Conservation (phyloP, 1,284 basidiomycete species). For the Ganoderma leucocontextum region DNA sequence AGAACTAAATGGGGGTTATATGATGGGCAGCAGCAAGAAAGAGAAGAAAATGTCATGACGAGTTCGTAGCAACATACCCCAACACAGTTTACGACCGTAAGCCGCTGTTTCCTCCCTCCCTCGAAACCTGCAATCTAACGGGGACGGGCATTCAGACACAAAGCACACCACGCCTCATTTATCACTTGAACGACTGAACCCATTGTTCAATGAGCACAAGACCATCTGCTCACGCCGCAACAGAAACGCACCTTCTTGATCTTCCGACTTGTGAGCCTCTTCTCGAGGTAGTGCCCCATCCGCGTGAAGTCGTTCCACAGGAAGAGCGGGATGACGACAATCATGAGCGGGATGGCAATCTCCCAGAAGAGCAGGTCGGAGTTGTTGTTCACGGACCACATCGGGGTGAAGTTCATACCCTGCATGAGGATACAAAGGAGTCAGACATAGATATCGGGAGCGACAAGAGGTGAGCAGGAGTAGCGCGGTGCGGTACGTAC, state of each 20-base stretch:
- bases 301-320: constrained; percentile 59
- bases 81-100: not conserved
- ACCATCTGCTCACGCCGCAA: not conserved
- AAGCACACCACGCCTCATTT: not conserved
- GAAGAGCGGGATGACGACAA: constrained; percentile 62
- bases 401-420: constrained; percentile 73
- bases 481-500: constrained; percentile 46
- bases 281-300: constrained; percentile 54
- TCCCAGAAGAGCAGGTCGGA: constrained; percentile 73
- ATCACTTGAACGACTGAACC: not conserved
- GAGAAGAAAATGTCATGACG: not conserved
- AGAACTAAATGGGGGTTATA: not conserved
- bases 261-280: constrained; percentile 41
- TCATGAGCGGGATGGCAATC: constrained; percentile 69
- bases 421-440: constrained; percentile 36
- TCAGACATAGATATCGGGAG: constrained; percentile 5
- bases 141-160: not conserved
- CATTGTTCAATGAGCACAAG: not conserved
- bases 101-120: not conserved
- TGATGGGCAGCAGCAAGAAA: not conserved
- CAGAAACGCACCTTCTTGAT: constrained; percentile 39
- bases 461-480: not conserved
- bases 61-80: constrained; percentile 1
- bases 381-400: constrained; percentile 58
- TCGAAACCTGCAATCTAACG: not conserved